Evolutionary conservation across 2,329 filamentous ascomycete genomes (phyloP).

Genomic region (Gaeumannomyces tritici): DNA sequence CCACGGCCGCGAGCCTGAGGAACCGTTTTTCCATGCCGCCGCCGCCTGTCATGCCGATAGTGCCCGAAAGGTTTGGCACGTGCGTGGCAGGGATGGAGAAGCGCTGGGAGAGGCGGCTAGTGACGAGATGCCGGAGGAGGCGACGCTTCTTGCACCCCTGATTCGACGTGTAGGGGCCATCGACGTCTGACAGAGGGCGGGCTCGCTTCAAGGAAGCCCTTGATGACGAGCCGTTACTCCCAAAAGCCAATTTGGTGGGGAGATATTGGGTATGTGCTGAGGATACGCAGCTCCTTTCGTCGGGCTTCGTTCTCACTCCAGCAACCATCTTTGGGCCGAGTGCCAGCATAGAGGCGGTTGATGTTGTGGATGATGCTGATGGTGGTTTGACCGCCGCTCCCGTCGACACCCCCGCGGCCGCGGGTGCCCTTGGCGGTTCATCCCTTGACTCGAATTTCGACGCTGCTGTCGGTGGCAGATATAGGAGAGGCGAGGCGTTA

Average conservation of each 20-base stretch:
- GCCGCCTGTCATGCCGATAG: neutral
- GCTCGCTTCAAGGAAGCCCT: slow-evolving; percentile 32
- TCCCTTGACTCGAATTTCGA: neutral
- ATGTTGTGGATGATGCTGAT: slow-evolving; percentile 3
- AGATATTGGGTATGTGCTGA: neutral
- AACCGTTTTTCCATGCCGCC: slow-evolving; percentile 30
- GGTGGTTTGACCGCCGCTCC: neutral
- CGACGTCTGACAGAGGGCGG: slow-evolving; percentile 47
- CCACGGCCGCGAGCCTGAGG: slow-evolving; percentile 34
- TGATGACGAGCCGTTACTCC: neutral
- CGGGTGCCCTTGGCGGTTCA: neutral
- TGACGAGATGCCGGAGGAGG: slow-evolving; percentile 53
- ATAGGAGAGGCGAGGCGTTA: neutral
- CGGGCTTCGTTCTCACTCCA: neutral
- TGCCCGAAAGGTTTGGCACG: slow-evolving; percentile 51
- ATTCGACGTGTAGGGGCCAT: slow-evolving; percentile 41
- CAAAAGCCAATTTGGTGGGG: neutral
- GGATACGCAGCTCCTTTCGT: neutral
- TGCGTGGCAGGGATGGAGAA: slow-evolving; percentile 62
- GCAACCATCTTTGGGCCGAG: neutral
- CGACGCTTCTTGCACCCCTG: slow-evolving; percentile 57
- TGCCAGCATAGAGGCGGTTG: neutral
- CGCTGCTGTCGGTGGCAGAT: neutral
- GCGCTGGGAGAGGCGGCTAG: slow-evolving; percentile 59
- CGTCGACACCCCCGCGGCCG: neutral